A percentile compares a stretch with the other conserved stretches of the same genome.
Evolutionary conservation across 208 protist genomes (phyloP).

Genomic region (Leishmania mexicana): DNA sequence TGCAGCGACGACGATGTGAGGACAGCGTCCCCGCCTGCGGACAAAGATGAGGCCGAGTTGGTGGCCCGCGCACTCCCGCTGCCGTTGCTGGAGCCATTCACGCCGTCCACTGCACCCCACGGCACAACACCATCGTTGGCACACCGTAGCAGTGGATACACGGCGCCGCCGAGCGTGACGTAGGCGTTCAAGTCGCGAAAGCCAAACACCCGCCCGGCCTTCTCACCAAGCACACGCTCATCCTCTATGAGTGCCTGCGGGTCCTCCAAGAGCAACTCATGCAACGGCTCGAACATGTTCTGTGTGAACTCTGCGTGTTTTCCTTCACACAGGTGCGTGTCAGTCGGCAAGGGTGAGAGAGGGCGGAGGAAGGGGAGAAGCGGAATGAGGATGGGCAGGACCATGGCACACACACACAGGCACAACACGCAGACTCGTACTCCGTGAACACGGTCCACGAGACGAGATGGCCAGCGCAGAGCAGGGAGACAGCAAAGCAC

Average conservation of each 20-base stretch:
- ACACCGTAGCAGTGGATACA: slow-evolving; percentile 44
- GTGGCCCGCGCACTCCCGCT: neutral
- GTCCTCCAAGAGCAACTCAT: slow-evolving; percentile 50
- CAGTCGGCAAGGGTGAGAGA: neutral
- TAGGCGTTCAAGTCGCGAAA: slow-evolving; percentile 42
- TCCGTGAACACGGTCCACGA: neutral
- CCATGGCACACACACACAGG: neutral
- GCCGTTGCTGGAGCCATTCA: neutral
- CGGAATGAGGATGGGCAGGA: neutral
- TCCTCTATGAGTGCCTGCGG: slow-evolving; percentile 42
- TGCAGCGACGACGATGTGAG: slow-evolving; percentile 11
- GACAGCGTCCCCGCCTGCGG: neutral
- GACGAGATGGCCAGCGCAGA: neutral
- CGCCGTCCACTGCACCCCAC: slow-evolving; percentile 6
- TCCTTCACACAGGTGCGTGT: neutral
- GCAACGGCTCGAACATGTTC: slow-evolving; percentile 74
- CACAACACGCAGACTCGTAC: neutral
- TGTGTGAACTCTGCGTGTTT: neutral
- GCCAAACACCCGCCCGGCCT: slow-evolving; percentile 60
- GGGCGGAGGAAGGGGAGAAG: neutral
- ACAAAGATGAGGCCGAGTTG: neutral
- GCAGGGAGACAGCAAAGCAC: neutral
- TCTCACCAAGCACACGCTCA: slow-evolving; percentile 61
- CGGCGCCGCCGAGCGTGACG: slow-evolving; percentile 50
- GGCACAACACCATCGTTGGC: slow-evolving; percentile 53